Percentiles rank a stretch among this genome's conserved stretches.
Conservation (phyloP, 2,329 filamentous ascomycete species). For the Aspergillus felis region DNA sequence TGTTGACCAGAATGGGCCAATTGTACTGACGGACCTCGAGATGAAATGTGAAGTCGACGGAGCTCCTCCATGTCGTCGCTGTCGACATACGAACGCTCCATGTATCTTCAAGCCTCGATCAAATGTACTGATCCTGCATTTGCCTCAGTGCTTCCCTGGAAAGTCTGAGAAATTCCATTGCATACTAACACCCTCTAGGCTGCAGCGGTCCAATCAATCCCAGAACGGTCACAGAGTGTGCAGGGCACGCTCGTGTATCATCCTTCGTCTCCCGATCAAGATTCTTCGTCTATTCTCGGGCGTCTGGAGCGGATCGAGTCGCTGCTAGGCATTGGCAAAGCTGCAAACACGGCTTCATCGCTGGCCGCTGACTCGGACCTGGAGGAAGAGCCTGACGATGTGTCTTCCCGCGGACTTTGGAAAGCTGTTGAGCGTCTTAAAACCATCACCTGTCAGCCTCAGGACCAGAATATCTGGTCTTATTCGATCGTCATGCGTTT, state of each 20-base stretch:
- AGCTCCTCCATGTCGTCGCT: slow-evolving; percentile 26
- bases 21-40: slow-evolving; percentile 10
- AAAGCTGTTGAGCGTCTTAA: slow-evolving; percentile 20
- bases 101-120: slow-evolving; percentile 29
- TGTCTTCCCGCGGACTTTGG: slow-evolving; percentile 17
- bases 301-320: slow-evolving; percentile 24
- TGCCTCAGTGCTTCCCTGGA: background rate
- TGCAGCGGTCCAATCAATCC: slow-evolving; percentile 19
- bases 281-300: slow-evolving; percentile 16
- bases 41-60: slow-evolving; percentile 31
- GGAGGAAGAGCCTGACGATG: slow-evolving; percentile 11
- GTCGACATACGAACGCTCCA: slow-evolving; percentile 17
- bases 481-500: slow-evolving; percentile 19
- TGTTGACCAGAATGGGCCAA: background rate
- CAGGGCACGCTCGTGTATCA: slow-evolving; percentile 4
- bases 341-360: background rate
- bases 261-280: slow-evolving; percentile 10
- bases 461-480: slow-evolving; percentile 22
- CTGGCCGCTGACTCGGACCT: slow-evolving; percentile 6
- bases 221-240: slow-evolving; percentile 8
- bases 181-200: slow-evolving; percentile 15
- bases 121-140: slow-evolving; percentile 17
- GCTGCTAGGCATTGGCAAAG: slow-evolving; percentile 18
- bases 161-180: background rate
- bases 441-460: slow-evolving; percentile 17